These are phyloP conservation scores for Leccinum boreale DNA, from an alignment of 768 basidiomycete species.

Conservation along the genomic window DNA sequence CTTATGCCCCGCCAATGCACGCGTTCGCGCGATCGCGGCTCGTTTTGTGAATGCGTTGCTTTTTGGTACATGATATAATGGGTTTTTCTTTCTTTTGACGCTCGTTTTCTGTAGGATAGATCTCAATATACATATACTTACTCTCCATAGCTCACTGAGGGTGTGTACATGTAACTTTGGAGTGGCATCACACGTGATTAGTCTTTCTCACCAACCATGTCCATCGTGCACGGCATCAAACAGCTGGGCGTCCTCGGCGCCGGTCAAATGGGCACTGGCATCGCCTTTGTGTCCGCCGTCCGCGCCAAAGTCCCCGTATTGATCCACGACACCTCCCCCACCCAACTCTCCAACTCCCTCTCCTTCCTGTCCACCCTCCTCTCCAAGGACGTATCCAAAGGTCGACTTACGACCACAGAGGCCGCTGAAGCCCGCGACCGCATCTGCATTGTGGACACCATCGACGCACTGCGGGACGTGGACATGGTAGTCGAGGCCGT, in stretches of 20 bases:
- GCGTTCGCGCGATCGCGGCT: background rate
- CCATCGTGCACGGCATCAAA: conserved; percentile 68
- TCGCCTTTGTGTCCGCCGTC: conserved; percentile 82
- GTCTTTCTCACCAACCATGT: conserved; percentile 18
- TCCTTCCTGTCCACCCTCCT: conserved; percentile 77
- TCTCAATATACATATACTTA: conserved; percentile 3
- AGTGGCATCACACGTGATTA: conserved; percentile 13
- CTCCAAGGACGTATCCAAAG: conserved; percentile 87
- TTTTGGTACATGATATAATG: conserved; percentile 9
- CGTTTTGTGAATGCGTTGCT: conserved; percentile 21
- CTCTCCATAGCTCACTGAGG: background rate
- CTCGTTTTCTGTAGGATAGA: conserved; percentile 14
- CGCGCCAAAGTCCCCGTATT: conserved; percentile 84
- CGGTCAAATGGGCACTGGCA: conserved; percentile 91
- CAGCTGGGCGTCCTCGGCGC: conserved; percentile 77
- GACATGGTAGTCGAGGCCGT: conserved; percentile 96
- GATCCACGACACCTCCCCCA: conserved; percentile 74
- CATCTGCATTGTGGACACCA: conserved; percentile 57
- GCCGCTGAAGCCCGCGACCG: conserved; percentile 72
- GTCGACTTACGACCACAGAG: conserved; percentile 61
- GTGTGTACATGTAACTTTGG: conserved; percentile 2
- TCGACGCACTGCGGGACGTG: conserved; percentile 67
- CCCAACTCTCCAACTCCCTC: conserved; percentile 73
- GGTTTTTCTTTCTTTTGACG: conserved; percentile 14
- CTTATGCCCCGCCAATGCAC: conserved; percentile 1